phyloP scores from a whole-genome alignment of 768 basidiomycete genomes.

The Amyloporia xantha region DNA sequence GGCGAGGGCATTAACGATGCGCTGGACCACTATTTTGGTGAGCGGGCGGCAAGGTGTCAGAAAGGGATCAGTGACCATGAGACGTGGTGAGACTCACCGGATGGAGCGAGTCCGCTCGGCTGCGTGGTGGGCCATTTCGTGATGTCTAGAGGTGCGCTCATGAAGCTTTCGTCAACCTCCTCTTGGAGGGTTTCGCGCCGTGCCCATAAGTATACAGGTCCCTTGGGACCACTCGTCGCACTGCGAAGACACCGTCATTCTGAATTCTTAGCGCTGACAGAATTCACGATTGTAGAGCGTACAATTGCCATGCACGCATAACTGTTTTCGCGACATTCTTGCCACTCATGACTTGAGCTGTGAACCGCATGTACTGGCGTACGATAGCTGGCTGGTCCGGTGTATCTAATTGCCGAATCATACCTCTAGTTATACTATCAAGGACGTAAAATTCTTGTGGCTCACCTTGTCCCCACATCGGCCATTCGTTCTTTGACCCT shows the following conservation, averaged over 20 bases:
- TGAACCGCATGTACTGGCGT: slow-evolving; percentile 69
- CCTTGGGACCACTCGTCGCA: slow-evolving; percentile 63
- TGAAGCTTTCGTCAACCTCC: slow-evolving; percentile 36
- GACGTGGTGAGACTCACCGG: slow-evolving; percentile 23
- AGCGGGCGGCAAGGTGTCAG: not conserved
- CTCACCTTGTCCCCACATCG: slow-evolving; percentile 65
- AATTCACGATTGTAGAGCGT: slow-evolving; percentile 12
- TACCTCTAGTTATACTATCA: not conserved
- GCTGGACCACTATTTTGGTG: slow-evolving; percentile 20
- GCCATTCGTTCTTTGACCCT: slow-evolving; percentile 67
- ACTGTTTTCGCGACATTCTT: slow-evolving; percentile 45
- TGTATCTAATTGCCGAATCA: slow-evolving; percentile 41
- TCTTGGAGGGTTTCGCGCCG: slow-evolving; percentile 68
- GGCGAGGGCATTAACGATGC: slow-evolving; percentile 44
- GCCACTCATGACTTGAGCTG: slow-evolving; percentile 51
- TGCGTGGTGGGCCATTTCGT: slow-evolving; percentile 48
- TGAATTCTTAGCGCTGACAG: not conserved
- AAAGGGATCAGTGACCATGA: no score
- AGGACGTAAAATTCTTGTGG: not conserved
- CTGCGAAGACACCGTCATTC: slow-evolving; percentile 25
- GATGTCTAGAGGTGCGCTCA: slow-evolving; percentile 26
- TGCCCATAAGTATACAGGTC: slow-evolving; percentile 71
- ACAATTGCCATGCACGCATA: slow-evolving; percentile 61
- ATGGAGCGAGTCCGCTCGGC: slow-evolving; percentile 38
- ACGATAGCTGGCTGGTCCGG: slow-evolving; percentile 69